A percentile compares a stretch with the other conserved stretches of the same genome.
phyloP scores from a whole-genome alignment of 257 asterid genomes.

The Nicotiana knightiana region DNA sequence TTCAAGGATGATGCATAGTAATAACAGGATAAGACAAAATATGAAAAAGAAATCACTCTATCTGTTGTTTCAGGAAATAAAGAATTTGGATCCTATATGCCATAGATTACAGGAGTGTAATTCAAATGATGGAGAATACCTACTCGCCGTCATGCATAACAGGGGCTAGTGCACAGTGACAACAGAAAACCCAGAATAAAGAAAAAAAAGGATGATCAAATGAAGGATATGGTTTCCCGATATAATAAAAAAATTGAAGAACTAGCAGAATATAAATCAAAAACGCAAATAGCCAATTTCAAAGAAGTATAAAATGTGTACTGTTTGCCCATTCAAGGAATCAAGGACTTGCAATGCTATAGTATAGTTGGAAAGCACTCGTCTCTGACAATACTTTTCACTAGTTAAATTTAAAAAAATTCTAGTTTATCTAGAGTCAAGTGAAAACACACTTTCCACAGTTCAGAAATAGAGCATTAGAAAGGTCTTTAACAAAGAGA shows the following conservation, averaged over 20 bases:
- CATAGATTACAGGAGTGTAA: neutral
- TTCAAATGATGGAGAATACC: neutral
- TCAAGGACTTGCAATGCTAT: neutral
- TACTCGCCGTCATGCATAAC: neutral
- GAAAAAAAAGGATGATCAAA: neutral
- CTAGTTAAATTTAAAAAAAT: neutral
- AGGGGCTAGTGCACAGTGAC: neutral
- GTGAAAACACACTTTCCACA: neutral
- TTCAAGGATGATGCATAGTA: constrained; percentile 1
- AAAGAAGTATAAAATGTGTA: neutral
- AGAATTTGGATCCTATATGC: neutral
- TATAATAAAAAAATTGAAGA: neutral
- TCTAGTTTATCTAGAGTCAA: neutral
- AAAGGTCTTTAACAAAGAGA: neutral
- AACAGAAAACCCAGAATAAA: neutral
- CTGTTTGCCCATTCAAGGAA: neutral
- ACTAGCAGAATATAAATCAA: neutral
- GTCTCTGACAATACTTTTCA: neutral
- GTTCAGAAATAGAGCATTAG: neutral
- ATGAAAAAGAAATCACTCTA: neutral
- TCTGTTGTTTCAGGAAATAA: neutral
- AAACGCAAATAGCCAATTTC: neutral
- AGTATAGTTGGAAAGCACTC: neutral
- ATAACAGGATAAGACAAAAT: neutral
- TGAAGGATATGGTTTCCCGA: neutral